Conservation (phyloP, 2,329 filamentous ascomycete species). For the Aspergillus sp. region DNA sequence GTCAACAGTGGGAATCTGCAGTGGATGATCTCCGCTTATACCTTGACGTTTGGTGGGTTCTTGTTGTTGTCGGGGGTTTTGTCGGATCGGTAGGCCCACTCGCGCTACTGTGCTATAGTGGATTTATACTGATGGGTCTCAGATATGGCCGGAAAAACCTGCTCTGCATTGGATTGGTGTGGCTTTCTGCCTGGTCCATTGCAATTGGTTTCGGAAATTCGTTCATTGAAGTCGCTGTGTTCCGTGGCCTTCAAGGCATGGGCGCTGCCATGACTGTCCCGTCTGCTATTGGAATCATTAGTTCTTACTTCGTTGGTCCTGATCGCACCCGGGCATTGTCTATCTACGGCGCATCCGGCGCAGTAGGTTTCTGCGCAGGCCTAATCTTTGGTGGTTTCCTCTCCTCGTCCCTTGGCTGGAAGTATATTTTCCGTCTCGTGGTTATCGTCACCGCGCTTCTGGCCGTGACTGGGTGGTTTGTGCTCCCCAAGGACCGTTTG, state of each 20-base stretch:
- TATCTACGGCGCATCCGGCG: slow-evolving; percentile 34
- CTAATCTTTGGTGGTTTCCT: slow-evolving; percentile 36
- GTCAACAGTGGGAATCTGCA: slow-evolving; percentile 31
- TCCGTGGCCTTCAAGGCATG: slow-evolving; percentile 42
- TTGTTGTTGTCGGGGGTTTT: slow-evolving; percentile 27
- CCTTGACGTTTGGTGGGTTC: slow-evolving; percentile 35
- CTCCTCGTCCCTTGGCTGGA: slow-evolving; percentile 33
- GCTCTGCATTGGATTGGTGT: slow-evolving; percentile 32
- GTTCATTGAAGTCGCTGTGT: slow-evolving; percentile 32
- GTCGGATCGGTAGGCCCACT: slow-evolving; percentile 21
- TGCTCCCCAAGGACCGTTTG: slow-evolving; percentile 33
- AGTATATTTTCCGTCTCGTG: slow-evolving; percentile 35
- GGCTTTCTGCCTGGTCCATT: slow-evolving; percentile 30
- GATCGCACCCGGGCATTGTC: slow-evolving; percentile 35
- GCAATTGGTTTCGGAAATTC: slow-evolving; percentile 36
- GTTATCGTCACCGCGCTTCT: slow-evolving; percentile 27
- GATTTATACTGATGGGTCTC: slow-evolving; percentile 1
- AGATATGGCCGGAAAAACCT: slow-evolving; percentile 35
- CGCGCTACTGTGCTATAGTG: neutral
- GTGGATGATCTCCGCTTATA: slow-evolving; percentile 39
- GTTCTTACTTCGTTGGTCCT: slow-evolving; percentile 33
- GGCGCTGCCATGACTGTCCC: slow-evolving; percentile 44
- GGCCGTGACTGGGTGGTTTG: slow-evolving; percentile 25
- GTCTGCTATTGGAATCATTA: slow-evolving; percentile 43
- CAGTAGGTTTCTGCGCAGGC: slow-evolving; percentile 36